phyloP scores from a whole-genome alignment of 345 rosid species.

The Eucalyptus guilfoylei region DNA sequence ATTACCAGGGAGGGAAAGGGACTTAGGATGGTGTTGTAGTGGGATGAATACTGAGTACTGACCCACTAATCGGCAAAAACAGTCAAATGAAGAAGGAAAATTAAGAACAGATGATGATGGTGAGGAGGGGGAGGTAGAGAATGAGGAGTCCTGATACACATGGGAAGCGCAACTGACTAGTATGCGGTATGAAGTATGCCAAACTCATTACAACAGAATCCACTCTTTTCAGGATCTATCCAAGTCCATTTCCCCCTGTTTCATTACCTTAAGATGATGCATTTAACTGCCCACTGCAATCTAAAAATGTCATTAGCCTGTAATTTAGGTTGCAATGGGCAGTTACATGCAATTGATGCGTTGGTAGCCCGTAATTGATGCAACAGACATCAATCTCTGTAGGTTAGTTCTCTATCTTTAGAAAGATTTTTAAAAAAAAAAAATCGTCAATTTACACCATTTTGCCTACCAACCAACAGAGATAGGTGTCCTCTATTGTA shows the following conservation, averaged over 20 bases:
- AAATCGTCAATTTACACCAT: background rate
- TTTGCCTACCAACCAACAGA: background rate
- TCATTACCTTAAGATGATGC: background rate
- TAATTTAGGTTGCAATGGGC: background rate
- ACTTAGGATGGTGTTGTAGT: background rate
- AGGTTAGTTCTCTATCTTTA: background rate
- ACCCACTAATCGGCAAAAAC: background rate
- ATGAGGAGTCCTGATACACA: background rate
- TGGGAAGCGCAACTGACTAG: background rate
- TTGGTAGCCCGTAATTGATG: background rate
- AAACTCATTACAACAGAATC: background rate
- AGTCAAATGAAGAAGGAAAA: background rate
- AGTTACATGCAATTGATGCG: background rate
- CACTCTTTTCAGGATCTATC: background rate
- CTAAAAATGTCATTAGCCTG: background rate
- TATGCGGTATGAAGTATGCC: background rate
- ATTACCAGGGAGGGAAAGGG: background rate
- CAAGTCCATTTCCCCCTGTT: background rate
- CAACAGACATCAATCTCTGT: background rate
- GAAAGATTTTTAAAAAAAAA: background rate
- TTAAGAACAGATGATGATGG: background rate
- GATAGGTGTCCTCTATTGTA: background rate
- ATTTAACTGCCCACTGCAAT: background rate
- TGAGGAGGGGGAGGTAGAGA: background rate
- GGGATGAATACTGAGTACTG: background rate